Percentiles rank a stretch among this genome's conserved stretches.
Conservation (phyloP, 371 early-diverging fungal species). For the Actinomucor elegans region DNA sequence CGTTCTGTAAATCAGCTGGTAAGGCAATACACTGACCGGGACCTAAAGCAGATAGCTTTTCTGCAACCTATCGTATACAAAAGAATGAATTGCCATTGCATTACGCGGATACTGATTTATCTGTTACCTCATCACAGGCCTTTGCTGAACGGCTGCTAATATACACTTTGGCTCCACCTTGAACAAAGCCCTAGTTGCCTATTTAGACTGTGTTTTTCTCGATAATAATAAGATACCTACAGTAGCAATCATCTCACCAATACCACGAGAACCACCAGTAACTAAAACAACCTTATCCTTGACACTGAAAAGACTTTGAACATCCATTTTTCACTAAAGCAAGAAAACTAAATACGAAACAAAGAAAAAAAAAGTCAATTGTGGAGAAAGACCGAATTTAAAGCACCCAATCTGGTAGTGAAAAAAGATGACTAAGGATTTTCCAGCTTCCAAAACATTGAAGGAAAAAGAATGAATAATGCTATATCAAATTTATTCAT, state of each 20-base stretch:
- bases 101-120: too few species aligned
- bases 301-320: slow-evolving; percentile 70
- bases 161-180: slow-evolving; percentile 76
- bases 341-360: neutral
- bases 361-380: neutral
- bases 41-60: slow-evolving; percentile 59
- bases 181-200: slow-evolving; percentile 65
- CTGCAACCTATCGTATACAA: slow-evolving; percentile 36
- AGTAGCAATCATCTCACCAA: slow-evolving; percentile 73
- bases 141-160: slow-evolving; percentile 67
- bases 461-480: neutral
- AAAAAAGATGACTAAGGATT: slow-evolving; percentile 4
- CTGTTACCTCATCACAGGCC: slow-evolving; percentile 60
- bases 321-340: slow-evolving; percentile 41
- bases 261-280: slow-evolving; percentile 86
- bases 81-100: neutral
- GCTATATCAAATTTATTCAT: too few species aligned
- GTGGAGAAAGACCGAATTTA: slow-evolving; percentile 7
- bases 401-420: neutral
- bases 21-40: slow-evolving; percentile 76
- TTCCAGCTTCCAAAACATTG: neutral
- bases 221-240: slow-evolving; percentile 18
- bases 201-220: neutral
- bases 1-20: slow-evolving; percentile 74
- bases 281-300: slow-evolving; percentile 88